These are phyloP conservation scores for Saprolegnia diclina DNA, from an alignment of 352 stramenopile genomes.

Conservation along the genomic window DNA sequence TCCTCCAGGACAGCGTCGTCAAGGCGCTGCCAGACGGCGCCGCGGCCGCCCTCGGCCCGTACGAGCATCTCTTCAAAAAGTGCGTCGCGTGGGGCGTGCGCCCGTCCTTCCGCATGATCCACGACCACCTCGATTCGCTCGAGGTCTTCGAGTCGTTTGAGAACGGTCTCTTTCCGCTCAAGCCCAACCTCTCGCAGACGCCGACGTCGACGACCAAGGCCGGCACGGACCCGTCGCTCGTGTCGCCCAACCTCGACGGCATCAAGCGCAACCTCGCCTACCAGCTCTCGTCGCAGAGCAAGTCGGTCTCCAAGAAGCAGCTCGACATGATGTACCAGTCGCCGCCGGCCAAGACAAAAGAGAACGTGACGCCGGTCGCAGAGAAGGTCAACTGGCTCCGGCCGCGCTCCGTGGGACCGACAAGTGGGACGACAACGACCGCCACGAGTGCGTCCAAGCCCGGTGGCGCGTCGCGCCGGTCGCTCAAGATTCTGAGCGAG, in stretches of 20 bases:
- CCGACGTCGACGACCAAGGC: background rate
- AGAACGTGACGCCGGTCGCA: conserved; percentile 28
- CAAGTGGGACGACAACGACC: background rate
- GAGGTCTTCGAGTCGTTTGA: conserved; percentile 73
- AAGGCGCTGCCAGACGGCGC: conserved; percentile 50
- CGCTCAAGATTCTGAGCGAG: conserved; percentile 78
- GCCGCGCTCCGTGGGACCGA: conserved; percentile 48
- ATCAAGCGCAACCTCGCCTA: conserved; percentile 16
- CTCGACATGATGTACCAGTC: background rate
- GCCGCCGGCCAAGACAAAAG: conserved; percentile 13
- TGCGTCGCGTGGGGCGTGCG: conserved; percentile 74
- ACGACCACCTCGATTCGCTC: conserved; percentile 68
- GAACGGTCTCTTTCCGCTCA: conserved; percentile 71
- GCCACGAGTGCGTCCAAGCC: conserved; percentile 22
- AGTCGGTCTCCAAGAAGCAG: conserved; percentile 9
- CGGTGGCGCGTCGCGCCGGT: conserved; percentile 44
- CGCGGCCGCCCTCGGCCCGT: conserved; percentile 53
- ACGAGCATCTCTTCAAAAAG: conserved; percentile 62
- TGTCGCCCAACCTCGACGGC: conserved; percentile 13
- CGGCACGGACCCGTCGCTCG: background rate
- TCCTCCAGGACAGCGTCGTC: conserved; percentile 69
- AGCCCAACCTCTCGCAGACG: conserved; percentile 33
- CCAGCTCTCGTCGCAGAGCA: conserved; percentile 12
- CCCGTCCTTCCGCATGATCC: conserved; percentile 71
- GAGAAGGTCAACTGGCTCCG: conserved; percentile 78